These are phyloP conservation scores for Podaxis sp. DNA, from an alignment of 768 basidiomycete species.

Conservation along the genomic window DNA sequence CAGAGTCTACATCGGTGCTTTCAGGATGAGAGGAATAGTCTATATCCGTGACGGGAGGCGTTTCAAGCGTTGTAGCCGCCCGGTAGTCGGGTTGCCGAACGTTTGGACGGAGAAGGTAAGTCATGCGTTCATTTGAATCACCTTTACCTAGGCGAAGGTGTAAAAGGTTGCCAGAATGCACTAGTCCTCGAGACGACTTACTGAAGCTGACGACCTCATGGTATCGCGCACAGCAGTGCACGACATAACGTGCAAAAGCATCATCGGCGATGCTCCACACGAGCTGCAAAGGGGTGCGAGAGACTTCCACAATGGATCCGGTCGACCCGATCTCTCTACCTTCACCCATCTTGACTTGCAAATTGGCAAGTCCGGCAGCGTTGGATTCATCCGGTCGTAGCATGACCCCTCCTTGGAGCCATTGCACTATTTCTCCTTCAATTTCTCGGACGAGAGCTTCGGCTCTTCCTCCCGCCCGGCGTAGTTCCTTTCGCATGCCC, in stretches of 20 bases:
- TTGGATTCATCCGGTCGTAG: slow-evolving; percentile 44
- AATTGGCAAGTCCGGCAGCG: slow-evolving; percentile 18
- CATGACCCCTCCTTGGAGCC: slow-evolving; percentile 64
- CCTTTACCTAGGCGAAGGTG: slow-evolving; percentile 51
- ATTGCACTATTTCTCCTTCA: slow-evolving; percentile 60
- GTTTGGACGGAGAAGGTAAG: slow-evolving; percentile 81
- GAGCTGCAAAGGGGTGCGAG: slow-evolving; percentile 62
- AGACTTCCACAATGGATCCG: slow-evolving; percentile 62
- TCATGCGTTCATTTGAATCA: slow-evolving; percentile 56
- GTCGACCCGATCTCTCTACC: slow-evolving; percentile 53
- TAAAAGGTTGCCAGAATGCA: background rate
- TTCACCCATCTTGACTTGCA: slow-evolving; percentile 19
- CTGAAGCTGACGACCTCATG: slow-evolving; percentile 82
- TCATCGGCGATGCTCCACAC: slow-evolving; percentile 75
- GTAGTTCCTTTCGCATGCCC: slow-evolving; percentile 69
- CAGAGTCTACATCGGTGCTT: slow-evolving; percentile 47
- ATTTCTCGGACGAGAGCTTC: slow-evolving; percentile 66
- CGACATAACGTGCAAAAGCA: slow-evolving; percentile 75
- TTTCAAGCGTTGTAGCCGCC: slow-evolving; percentile 49
- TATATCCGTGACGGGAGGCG: slow-evolving; percentile 72
- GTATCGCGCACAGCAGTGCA: slow-evolving; percentile 82
- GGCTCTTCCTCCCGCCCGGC: slow-evolving; percentile 58
- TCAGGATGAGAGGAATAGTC: slow-evolving; percentile 54
- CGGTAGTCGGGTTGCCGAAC: slow-evolving; percentile 57
- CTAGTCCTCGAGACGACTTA: slow-evolving; percentile 34